Evolutionary conservation across 2,329 filamentous ascomycete genomes (phyloP).

Genomic region (Colletotrichum trifolii): DNA sequence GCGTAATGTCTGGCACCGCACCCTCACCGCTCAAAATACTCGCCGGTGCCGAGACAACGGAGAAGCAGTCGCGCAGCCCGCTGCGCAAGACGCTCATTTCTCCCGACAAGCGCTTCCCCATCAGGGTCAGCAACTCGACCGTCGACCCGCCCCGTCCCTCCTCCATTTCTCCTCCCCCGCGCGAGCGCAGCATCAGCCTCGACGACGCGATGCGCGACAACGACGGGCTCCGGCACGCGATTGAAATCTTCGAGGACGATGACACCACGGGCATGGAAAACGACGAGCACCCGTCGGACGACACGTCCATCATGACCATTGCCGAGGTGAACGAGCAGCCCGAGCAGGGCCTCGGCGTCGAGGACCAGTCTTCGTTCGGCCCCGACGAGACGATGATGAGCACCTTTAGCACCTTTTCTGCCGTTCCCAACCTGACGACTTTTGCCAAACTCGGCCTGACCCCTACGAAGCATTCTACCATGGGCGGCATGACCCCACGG

Average conservation of each 20-base stretch:
- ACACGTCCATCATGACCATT: constrained; percentile 38
- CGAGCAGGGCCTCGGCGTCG: constrained; percentile 44
- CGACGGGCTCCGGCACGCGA: constrained; percentile 66
- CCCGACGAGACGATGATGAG: constrained; percentile 81
- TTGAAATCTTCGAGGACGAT: constrained; percentile 72
- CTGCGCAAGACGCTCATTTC: constrained; percentile 55
- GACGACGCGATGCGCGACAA: constrained; percentile 67
- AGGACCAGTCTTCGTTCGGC: constrained; percentile 53
- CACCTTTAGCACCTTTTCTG: constrained; percentile 89
- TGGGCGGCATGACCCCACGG: constrained; percentile 54
- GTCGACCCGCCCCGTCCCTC: constrained; percentile 37
- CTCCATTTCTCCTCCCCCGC: constrained; percentile 27
- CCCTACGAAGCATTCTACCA: constrained; percentile 62
- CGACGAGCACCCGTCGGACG: constrained; percentile 39
- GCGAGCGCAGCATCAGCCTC: constrained; percentile 56
- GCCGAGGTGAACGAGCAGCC: constrained; percentile 32
- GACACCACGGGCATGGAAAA: constrained; percentile 38
- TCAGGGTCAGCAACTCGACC: constrained; percentile 60
- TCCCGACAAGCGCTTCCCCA: constrained; percentile 65
- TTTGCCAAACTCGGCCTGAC: constrained; percentile 80
- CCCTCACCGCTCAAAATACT: constrained; percentile 70
- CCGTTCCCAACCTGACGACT: constrained; percentile 86
- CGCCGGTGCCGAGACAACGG: constrained; percentile 44
- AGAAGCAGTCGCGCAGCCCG: constrained; percentile 46
- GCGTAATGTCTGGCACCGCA: constrained; percentile 67